A percentile compares a stretch with the other conserved stretches of the same genome.
Conservation (phyloP, 495 filamentous ascomycete genomes). For the Penicillium manginii region DNA sequence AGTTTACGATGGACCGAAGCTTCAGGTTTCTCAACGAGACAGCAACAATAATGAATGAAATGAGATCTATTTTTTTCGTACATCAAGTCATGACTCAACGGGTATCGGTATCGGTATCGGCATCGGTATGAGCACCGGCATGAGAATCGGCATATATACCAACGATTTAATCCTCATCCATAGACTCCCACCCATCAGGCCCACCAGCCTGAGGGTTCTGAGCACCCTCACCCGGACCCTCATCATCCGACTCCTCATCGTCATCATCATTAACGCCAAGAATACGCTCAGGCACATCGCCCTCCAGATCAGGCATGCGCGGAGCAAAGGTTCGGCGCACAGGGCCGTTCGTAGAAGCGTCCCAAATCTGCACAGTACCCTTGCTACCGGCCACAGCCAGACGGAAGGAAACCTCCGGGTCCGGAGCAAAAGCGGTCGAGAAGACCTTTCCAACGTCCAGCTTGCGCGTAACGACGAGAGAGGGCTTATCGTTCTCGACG, state of each 20-base stretch:
- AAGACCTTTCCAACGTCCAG: conserved; percentile 95
- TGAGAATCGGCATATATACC: neutral
- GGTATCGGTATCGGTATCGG: conserved; percentile 18
- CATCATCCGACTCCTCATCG: conserved; percentile 67
- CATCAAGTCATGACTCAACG: conserved; percentile 28
- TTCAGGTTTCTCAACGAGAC: too few relatives aligned
- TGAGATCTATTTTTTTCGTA: conserved; percentile 34
- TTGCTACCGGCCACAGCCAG: conserved; percentile 94
- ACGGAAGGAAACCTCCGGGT: conserved; percentile 85
- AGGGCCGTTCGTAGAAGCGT: conserved; percentile 89
- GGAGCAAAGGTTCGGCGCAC: conserved; percentile 86
- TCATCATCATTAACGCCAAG: conserved; percentile 71
- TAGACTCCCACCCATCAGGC: conserved; percentile 77
- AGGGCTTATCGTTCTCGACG: conserved; percentile 70
- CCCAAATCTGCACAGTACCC: conserved; percentile 92
- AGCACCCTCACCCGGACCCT: conserved; percentile 60
- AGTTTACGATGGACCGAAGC: too few relatives aligned
- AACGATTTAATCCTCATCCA: conserved; percentile 74
- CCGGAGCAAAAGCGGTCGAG: conserved; percentile 84
- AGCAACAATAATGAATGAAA: too few relatives aligned
- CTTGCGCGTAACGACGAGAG: conserved; percentile 89
- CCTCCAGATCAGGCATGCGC: conserved; percentile 60
- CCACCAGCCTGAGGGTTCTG: conserved; percentile 44
- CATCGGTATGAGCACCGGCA: conserved; percentile 2
- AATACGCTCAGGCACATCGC: conserved; percentile 74